Percentiles rank a stretch among this genome's conserved stretches.
phyloP scores from a whole-genome alignment of 2,329 filamentous ascomycete species.

The Verticillium longisporum region DNA sequence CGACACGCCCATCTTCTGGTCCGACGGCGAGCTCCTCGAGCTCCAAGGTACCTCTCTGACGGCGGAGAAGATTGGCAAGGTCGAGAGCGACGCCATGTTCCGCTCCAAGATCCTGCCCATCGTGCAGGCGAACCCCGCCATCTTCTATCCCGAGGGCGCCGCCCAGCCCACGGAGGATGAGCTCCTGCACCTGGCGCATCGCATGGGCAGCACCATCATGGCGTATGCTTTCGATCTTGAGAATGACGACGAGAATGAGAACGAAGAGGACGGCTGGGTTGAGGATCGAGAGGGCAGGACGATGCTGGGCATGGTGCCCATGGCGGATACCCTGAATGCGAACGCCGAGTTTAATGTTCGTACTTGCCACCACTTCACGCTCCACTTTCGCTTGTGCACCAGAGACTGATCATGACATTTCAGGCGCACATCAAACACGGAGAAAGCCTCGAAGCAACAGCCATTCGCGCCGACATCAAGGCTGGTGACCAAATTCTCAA shows the following conservation, averaged over 20 bases:
- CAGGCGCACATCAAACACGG: slow-evolving; percentile 49
- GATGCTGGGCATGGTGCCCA: slow-evolving; percentile 79
- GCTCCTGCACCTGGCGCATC: slow-evolving; percentile 54
- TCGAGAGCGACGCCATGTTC: slow-evolving; percentile 65
- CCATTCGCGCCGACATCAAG: slow-evolving; percentile 55
- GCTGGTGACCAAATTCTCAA: slow-evolving; percentile 76
- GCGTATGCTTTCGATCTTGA: slow-evolving; percentile 84
- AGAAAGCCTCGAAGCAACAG: slow-evolving; percentile 61
- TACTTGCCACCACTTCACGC: not conserved
- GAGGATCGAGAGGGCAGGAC: slow-evolving; percentile 52
- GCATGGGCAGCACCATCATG: slow-evolving; percentile 86
- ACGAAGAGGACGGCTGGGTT: slow-evolving; percentile 57
- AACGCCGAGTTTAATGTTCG: slow-evolving; percentile 79
- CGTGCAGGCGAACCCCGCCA: slow-evolving; percentile 32
- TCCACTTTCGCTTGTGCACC: too few relatives aligned
- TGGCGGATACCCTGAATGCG: slow-evolving; percentile 86
- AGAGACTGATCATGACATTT: not conserved
- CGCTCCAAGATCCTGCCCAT: slow-evolving; percentile 43
- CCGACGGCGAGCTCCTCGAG: slow-evolving; percentile 57
- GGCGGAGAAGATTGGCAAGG: slow-evolving; percentile 63
- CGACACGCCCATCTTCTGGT: slow-evolving; percentile 90
- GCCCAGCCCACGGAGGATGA: slow-evolving; percentile 31
- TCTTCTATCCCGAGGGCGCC: slow-evolving; percentile 36
- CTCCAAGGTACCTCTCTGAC: slow-evolving; percentile 74
- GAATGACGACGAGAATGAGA: slow-evolving; percentile 47